A percentile compares a stretch with the other conserved stretches of the same genome.
Evolutionary conservation across 1,284 basidiomycete species (phyloP).

Genomic region (Melampsora larici-populina): DNA sequence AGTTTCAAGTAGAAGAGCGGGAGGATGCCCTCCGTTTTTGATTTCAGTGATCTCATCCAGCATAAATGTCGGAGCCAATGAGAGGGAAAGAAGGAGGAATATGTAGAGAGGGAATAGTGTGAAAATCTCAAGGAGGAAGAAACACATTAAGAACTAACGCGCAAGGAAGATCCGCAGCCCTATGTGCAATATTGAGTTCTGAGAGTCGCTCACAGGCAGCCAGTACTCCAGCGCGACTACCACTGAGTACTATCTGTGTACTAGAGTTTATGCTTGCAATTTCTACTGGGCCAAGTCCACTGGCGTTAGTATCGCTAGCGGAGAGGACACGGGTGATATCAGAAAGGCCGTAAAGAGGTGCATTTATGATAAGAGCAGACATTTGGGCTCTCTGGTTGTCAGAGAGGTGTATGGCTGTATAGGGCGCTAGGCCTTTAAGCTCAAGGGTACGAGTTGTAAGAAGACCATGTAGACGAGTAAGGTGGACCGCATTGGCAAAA

Average conservation of each 20-base stretch:
- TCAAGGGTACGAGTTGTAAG: slow-evolving; percentile 47
- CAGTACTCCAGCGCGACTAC: slow-evolving; percentile 49
- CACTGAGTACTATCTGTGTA: slow-evolving; percentile 51
- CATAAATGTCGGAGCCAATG: background rate
- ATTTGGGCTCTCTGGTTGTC: slow-evolving; percentile 48
- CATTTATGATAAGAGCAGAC: slow-evolving; percentile 49
- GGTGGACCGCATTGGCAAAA: slow-evolving; percentile 49
- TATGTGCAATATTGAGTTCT: slow-evolving; percentile 48
- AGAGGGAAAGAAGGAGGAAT: background rate
- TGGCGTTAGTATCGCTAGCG: slow-evolving; percentile 37
- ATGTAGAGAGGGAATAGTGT: background rate
- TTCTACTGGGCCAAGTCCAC: slow-evolving; percentile 46
- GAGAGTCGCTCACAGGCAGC: slow-evolving; percentile 48
- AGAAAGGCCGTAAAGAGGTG: slow-evolving; percentile 30
- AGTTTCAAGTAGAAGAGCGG: too few relatives aligned
- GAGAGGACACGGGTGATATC: slow-evolving; percentile 48
- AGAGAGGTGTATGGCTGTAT: slow-evolving; percentile 46
- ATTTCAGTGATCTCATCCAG: too few relatives aligned
- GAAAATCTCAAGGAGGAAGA: background rate
- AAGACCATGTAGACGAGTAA: slow-evolving; percentile 51
- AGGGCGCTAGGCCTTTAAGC: slow-evolving; percentile 41
- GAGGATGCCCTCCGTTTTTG: too few relatives aligned
- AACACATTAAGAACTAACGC: slow-evolving; percentile 45
- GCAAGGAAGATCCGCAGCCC: slow-evolving; percentile 52
- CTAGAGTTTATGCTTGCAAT: slow-evolving; percentile 51